Evolutionary conservation across 1,284 basidiomycete genomes (phyloP).

Genomic region (Heterobasidion parviporum): DNA sequence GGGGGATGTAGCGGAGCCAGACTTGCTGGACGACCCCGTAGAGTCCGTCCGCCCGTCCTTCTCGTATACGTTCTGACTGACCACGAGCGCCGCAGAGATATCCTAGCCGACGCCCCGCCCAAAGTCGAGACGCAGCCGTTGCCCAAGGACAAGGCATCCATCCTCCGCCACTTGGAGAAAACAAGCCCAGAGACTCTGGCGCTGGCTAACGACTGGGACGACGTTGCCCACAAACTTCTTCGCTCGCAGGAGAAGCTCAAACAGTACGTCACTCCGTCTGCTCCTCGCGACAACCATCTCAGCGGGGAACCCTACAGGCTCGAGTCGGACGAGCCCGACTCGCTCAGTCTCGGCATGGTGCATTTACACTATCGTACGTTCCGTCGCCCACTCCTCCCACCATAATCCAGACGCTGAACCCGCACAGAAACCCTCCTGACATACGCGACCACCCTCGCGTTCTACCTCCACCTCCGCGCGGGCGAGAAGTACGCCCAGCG

Average conservation of each 20-base stretch:
- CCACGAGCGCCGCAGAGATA: slow-evolving; percentile 17
- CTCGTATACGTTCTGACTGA: not conserved
- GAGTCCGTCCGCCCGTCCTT: slow-evolving; percentile 31
- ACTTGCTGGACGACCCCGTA: slow-evolving; percentile 21
- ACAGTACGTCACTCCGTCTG: slow-evolving; percentile 32
- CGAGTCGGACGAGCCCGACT: slow-evolving; percentile 36
- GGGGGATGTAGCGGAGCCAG: slow-evolving; percentile 44
- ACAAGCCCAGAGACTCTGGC: slow-evolving; percentile 76
- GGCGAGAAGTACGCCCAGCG: slow-evolving; percentile 52
- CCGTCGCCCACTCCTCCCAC: not conserved
- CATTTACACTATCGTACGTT: slow-evolving; percentile 72
- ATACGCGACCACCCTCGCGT: slow-evolving; percentile 86
- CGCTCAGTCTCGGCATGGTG: slow-evolving; percentile 53
- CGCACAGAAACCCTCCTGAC: slow-evolving; percentile 76
- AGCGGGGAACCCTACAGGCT: slow-evolving; percentile 28
- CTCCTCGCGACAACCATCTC: not conserved
- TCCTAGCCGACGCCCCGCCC: slow-evolving; percentile 24
- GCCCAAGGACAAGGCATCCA: slow-evolving; percentile 52
- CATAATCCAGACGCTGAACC: slow-evolving; percentile 1
- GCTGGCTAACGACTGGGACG: slow-evolving; percentile 70
- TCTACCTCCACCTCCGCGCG: slow-evolving; percentile 85
- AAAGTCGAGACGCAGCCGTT: slow-evolving; percentile 20
- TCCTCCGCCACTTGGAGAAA: slow-evolving; percentile 72
- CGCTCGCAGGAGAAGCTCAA: slow-evolving; percentile 47
- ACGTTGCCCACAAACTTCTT: slow-evolving; percentile 47